phyloP scores from a whole-genome alignment of 176 grass and related monocot species.

The Oryza rufipogon region DNA sequence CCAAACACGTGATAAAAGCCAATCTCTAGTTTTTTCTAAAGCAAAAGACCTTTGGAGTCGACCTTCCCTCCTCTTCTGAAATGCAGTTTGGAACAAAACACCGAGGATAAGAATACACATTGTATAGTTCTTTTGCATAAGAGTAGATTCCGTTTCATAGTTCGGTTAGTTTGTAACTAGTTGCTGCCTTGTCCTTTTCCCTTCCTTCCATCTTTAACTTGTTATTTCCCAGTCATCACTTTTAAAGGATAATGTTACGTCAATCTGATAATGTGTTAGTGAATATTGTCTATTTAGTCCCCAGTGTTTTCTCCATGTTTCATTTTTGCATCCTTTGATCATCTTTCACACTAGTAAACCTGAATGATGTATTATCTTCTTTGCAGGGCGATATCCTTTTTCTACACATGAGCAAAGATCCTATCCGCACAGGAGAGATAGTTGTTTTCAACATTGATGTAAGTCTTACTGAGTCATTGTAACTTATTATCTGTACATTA shows the following conservation, averaged over 20 bases:
- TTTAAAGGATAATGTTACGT: not conserved
- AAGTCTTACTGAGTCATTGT: slow-evolving; percentile 27
- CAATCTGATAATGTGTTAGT: not conserved
- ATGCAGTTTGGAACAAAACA: not conserved
- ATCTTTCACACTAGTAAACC: not conserved
- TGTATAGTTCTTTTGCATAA: not conserved
- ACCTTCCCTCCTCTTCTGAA: not conserved
- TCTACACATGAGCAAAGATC: slow-evolving; percentile 61
- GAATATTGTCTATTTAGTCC: not conserved
- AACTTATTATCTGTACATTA: not conserved
- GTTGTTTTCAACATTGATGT: slow-evolving; percentile 70
- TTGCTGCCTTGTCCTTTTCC: not conserved
- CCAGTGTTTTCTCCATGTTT: not conserved
- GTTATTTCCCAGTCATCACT: not conserved
- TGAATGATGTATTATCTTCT: not conserved
- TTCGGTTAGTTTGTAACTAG: not conserved
- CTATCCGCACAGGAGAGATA: slow-evolving; percentile 67
- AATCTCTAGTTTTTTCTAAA: not conserved
- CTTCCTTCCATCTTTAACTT: not conserved
- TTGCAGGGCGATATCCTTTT: slow-evolving; percentile 71
- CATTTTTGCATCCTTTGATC: not conserved
- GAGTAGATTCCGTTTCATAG: not conserved
- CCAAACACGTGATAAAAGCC: not conserved
- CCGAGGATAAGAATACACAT: not conserved
- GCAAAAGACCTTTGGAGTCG: not conserved